Base-by-base conservation (phyloP, 495 filamentous ascomycete genomes). In the Geoglossum glabrum region DNA sequence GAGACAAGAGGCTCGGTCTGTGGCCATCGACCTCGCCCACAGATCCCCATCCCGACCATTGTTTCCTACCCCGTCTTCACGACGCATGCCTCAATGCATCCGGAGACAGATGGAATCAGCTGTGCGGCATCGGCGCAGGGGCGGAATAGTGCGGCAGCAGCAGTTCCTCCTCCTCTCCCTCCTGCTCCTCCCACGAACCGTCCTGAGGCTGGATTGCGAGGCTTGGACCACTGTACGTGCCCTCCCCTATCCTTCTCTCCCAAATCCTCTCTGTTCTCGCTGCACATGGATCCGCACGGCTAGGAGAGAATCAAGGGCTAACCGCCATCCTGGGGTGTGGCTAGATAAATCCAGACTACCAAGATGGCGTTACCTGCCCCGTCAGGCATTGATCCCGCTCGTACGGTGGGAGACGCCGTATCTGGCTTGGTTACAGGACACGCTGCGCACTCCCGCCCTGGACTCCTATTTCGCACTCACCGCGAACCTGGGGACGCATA, bases 381-480 rank as follows among this genome's bases (percentile, higher is more conserved):
- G 92, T 64, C 83, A 94, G 62, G 72, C 72, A 59, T 74, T 94
- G 43, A 81, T 98, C 38, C 90, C 88, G 60, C 76, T 96, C 46
- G 79, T 97, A 28, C 82, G 92, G 68, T 90, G 83, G 84, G 92
- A 98, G 72, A 98, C 92, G 1, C 90, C 89, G 1, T 90, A 95
- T 68, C 79, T 98, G 1, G 92, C 92, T 26, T 80, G 75, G 69
- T 68, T 90, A 62, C 92, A 98, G 76, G 77, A 81, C 62, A 79
- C 75, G 65, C 70, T 85, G 61, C 81, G 87, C 64, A 83, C 85
- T 13, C 87, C 87, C 1, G 72, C 83, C 3, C 80, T 96, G 57
- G 92, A 98, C 69, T 85, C 86, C 27, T 98, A 95, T 70, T 98
- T 98, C 66, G 90, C 90, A 15, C 83, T 92, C 61, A 95, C 90